Conservation (phyloP, 495 filamentous ascomycete species). For the Darksidea phi region DNA sequence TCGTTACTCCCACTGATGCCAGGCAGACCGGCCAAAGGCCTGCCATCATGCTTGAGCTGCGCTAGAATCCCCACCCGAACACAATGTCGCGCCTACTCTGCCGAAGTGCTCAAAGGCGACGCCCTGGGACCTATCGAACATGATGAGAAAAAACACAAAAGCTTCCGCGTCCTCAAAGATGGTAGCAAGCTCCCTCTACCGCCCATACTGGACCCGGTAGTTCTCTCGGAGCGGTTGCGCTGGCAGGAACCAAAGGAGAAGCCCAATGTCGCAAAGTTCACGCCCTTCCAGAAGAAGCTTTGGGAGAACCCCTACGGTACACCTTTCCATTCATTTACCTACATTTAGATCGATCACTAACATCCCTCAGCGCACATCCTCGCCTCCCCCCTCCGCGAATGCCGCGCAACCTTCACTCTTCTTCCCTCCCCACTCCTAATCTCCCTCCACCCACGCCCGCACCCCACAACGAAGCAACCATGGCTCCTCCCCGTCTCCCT, state of each 20-base stretch:
- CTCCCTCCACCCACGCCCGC: conserved; percentile 56
- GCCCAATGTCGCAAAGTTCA: conserved; percentile 34
- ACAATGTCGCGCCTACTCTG: conserved; percentile 8
- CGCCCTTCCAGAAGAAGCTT: conserved; percentile 53
- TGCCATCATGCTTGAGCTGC: background rate
- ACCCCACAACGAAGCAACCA: conserved; percentile 55
- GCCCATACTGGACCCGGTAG: conserved; percentile 45
- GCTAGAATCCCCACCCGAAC: background rate
- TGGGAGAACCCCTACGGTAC: conserved; percentile 61
- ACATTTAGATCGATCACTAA: no score
- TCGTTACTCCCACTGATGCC: background rate
- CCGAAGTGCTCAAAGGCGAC: background rate
- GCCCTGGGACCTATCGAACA: conserved; percentile 17
- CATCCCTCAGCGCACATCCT: conserved; percentile 56
- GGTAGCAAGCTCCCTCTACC: conserved; percentile 47
- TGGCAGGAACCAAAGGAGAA: conserved; percentile 35
- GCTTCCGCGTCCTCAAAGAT: conserved; percentile 27
- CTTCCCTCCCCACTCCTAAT: conserved; percentile 66
- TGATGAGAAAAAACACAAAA: conserved; percentile 17
- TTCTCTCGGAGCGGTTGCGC: conserved; percentile 7
- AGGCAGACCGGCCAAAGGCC: background rate
- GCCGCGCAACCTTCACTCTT: conserved; percentile 53
- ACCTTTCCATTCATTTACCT: no score
- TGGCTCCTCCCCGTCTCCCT: conserved; percentile 58
- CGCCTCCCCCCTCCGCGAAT: conserved; percentile 63